Base-by-base conservation (phyloP, 2,329 filamentous ascomycete species). In the Phoma sp. region DNA sequence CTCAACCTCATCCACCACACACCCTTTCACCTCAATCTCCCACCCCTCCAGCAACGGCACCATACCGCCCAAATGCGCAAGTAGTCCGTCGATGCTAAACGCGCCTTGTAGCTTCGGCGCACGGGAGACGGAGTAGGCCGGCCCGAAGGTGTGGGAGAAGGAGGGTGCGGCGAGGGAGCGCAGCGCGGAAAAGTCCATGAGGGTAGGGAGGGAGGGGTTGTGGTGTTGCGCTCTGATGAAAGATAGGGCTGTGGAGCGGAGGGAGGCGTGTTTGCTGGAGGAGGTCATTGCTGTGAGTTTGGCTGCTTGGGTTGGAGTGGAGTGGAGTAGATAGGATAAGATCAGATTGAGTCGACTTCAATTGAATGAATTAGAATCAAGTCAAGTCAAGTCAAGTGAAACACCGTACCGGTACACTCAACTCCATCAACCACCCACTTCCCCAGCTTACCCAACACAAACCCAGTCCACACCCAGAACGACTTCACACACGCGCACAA, bases 1-100 rank as follows among this genome's bases (percentile, higher is more conserved):
- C 48, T 54, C 57, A 22, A 33, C 50, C 32, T 67, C 62, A 50
- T 75, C 74, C 5, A 76, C 66, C 21, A 65, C 58, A 10, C 63
- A 38, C 13, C 68, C 57, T 6, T 36, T 63, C 0, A 71, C 57
- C 10, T 60, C 35, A 0, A 64, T 54, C 1, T 61, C 41, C 68
- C 71, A 74, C 0, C 57, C 61, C 21, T 67, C 50, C 0, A 55
- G 19, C 21, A 15, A 3, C 29, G 40, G 25, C 9, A n/a, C 9
- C 40, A 49, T 49, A 8, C 27, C 25, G 1, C 24, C 7, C 22
- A 45, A 7, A 27, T 55, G 52, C 29, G 8, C 19, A 7, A 41
- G 12, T 9, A 55, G 41, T 22, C 0, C 3, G 2, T 40, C 46
- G 8, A 50, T 24, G 2, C 8, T 44, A 24, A 55, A 55, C 2